Base-by-base conservation (phyloP, 1,139 yeast genomes). In the Nakaseomyces uthaithaninus region DNA sequence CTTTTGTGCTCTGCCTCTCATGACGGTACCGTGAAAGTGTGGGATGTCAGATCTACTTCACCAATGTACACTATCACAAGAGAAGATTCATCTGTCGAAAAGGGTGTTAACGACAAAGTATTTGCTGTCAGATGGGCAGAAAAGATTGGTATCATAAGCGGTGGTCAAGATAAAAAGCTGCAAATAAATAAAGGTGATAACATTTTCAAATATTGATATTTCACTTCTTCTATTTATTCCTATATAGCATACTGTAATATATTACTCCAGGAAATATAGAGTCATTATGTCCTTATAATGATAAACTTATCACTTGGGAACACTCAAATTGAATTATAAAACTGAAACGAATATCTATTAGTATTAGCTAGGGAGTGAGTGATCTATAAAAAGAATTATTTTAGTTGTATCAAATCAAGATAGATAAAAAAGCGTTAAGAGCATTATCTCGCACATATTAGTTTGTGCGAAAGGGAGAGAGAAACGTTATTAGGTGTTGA, bases 11-110 rank as follows among this genome's bases (percentile, higher is more conserved):
- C 95, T 6, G 94, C 83, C 14, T 86, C 96, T 11, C 95, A 87
- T 59, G 99, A 91, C 62, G 96, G 97, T 19, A 83, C 95, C 2
- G 93, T 83, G 33, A 80, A 87, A 53, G 82, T 91, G 16, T 91
- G 99, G 99, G 99, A 91, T 62, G 74, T 89, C 10, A 77, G 99
- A 55, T 82, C 95, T 2, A 84, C 80, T 49, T 76, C 80, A 53
- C 73, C 94, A n/a, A 69, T 87, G 66, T 84, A 82, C 61, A 84
- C 94, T n/a, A 77, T 89, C 40, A 74, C 84, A 19, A 75, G 95
- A 60, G 78, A 80, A 51, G 69, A 72, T 25, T 57, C 61, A 23
- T 65, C 65, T 15, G 58, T 61, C 50, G 42, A 56, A 45, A 61
- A 63, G 48, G 55, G 70, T 44, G 46, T 52, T n/a, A 56, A 64